Evolutionary conservation across 805 yeast genomes (phyloP), one percentile per base, ranked within the genome.

Genomic region (Hanseniaspora clermontiae): DNA sequence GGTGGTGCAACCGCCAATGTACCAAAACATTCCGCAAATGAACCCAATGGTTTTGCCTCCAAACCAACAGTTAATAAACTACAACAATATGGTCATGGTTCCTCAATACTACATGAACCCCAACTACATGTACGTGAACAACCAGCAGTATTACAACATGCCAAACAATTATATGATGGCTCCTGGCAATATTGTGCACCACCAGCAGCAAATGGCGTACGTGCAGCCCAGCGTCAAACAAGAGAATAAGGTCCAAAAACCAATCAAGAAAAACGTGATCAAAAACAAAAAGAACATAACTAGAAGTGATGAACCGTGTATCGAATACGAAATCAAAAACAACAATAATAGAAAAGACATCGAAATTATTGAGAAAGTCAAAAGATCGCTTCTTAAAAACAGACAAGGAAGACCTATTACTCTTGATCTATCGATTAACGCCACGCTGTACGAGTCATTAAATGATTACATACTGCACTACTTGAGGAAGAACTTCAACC

Each of bases 371-470:
- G 57, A 53, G 15, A 42, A 49, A n/a, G 51, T 53, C 14, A 53
- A 53, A 32, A 45, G 34, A 46, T 34, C 49, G 1, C 40, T 53
- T 12, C 19, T 54, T 34, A 56, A 49, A 36, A 56, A 51, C 32
- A 56, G 49, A 45, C 58, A 56, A 27, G 58, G 58, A 5, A 56
- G 58, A 56, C 58, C 58, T 6, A 56, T 56, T 6, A 56, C 58
- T 1, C 14, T 50, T 9, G 55, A 56, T 39, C 24, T 56, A 3
- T 38, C 51, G 10, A 46, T 56, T 2, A 56, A 56, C 17, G 29
- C 51, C n/a, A 45, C 54, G 4, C 37, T 43, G n/a, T 56, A 56
- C 36, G 58, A 56, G 27, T 45, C 43, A 17, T 32, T 56, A 3
- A 38, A 50, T 24, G 58, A 56, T 39, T 56, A 56, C 36, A 29